These are phyloP conservation scores for Fusarium chlamydosporum DNA, from an alignment of 2,329 filamentous ascomycete species.

Conservation along the genomic window DNA sequence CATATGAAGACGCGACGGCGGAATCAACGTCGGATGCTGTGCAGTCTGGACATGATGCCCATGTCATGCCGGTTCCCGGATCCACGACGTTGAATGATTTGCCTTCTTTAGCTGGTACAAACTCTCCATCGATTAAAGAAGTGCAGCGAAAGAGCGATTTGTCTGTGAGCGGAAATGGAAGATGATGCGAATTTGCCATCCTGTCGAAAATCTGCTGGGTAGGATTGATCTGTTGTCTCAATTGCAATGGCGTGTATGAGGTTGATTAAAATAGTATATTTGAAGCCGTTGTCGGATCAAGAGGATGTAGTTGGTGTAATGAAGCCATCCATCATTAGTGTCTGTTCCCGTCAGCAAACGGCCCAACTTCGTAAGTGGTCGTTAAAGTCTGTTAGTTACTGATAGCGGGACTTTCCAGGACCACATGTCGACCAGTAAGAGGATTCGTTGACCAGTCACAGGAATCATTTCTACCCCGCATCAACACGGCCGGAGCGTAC, in stretches of 20 bases:
- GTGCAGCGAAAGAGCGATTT: not conserved
- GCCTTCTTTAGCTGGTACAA: not conserved
- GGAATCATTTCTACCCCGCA: conserved; percentile 12
- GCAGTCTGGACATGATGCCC: conserved; percentile 19
- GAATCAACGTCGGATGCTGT: conserved; percentile 50
- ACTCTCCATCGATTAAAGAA: conserved; percentile 12
- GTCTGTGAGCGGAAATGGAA: conserved; percentile 1
- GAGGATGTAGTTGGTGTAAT: not conserved
- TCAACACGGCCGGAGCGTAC: not conserved
- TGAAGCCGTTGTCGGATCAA: not conserved
- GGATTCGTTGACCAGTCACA: not conserved
- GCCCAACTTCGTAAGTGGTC: too few relatives aligned
- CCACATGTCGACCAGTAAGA: not conserved
- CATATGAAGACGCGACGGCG: conserved; percentile 46
- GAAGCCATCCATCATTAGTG: not conserved
- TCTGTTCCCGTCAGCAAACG: too few relatives aligned
- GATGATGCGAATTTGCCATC: conserved; percentile 2
- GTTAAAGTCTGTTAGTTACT: too few relatives aligned
- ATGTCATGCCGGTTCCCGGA: conserved; percentile 1
- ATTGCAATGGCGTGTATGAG: not conserved
- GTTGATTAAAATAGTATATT: not conserved
- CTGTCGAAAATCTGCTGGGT: not conserved
- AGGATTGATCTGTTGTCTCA: too few relatives aligned
- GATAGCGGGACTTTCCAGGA: not conserved
- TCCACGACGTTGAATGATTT: conserved; percentile 9